A percentile compares a stretch with the other conserved stretches of the same genome.
Evolutionary conservation across 495 filamentous ascomycete genomes (phyloP).

Genomic region (Penicillium riverlandense): DNA sequence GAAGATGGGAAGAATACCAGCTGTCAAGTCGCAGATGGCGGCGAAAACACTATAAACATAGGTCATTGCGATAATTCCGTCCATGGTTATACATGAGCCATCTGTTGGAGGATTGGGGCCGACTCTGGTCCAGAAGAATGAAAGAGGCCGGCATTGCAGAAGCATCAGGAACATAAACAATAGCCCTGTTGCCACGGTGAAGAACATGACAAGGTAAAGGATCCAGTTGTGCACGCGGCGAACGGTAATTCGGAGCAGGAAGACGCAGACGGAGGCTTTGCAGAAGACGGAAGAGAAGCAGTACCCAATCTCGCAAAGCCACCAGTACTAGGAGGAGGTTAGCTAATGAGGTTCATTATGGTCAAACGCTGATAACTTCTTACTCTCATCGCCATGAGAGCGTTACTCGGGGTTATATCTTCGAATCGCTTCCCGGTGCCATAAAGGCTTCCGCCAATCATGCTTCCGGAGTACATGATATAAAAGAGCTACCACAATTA

Average conservation of each 20-base stretch:
- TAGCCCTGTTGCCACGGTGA: constrained; percentile 27
- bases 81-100: constrained; percentile 31
- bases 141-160: constrained; percentile 34
- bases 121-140: constrained; percentile 31
- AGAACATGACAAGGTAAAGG: constrained; percentile 29
- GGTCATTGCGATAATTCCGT: constrained; percentile 31
- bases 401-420: constrained; percentile 14
- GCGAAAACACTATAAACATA: constrained; percentile 38
- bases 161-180: constrained; percentile 36
- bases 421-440: constrained; percentile 29
- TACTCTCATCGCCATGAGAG: constrained; percentile 34
- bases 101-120: constrained; percentile 18
- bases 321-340: constrained; percentile 26
- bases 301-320: constrained; percentile 36
- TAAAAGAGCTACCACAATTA: constrained; percentile 17
- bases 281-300: constrained; percentile 33
- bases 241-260: constrained; percentile 40
- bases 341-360: neutral
- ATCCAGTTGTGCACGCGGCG: constrained; percentile 25
- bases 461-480: constrained; percentile 29
- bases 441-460: constrained; percentile 32
- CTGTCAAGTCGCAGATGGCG: constrained; percentile 34
- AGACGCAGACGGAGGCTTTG: constrained; percentile 39
- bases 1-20: constrained; percentile 33
- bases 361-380: neutral